Percentiles rank a stretch among this genome's conserved stretches.
Conservation (phyloP, 176 grass and related monocot species). For the Avena atlantica region DNA sequence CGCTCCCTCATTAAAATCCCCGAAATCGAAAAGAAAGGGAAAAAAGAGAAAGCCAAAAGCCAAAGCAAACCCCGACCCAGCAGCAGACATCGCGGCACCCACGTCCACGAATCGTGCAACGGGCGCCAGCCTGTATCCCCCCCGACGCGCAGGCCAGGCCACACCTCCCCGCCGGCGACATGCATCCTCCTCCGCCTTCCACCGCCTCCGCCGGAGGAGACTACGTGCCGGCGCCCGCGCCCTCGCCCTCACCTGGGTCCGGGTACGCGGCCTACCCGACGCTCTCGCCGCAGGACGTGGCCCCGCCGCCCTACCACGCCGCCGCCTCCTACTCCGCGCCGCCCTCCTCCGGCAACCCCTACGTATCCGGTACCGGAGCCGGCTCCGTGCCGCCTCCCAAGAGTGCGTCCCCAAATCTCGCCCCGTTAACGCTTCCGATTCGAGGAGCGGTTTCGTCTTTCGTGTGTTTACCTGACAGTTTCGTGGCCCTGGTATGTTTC, state of each 20-base stretch:
- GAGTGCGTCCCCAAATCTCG: slow-evolving; percentile 54
- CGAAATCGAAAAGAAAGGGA: background rate
- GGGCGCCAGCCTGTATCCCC: background rate
- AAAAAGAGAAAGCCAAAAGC: background rate
- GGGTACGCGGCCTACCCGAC: slow-evolving; percentile 60
- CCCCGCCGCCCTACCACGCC: slow-evolving; percentile 54
- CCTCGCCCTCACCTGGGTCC: slow-evolving; percentile 20
- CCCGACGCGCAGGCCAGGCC: background rate
- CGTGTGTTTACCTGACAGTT: background rate
- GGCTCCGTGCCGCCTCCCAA: slow-evolving; percentile 49
- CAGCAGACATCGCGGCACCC: background rate
- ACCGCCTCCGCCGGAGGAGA: slow-evolving; percentile 21
- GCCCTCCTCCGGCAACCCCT: slow-evolving; percentile 72
- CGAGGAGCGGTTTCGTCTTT: background rate
- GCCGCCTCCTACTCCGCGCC: slow-evolving; percentile 49
- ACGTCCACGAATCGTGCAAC: slow-evolving; percentile 44
- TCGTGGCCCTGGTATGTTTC: background rate
- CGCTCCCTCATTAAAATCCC: slow-evolving; percentile 28
- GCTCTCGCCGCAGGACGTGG: slow-evolving; percentile 55
- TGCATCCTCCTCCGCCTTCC: slow-evolving; percentile 59
- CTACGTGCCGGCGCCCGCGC: slow-evolving; percentile 22
- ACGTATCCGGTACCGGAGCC: slow-evolving; percentile 56
- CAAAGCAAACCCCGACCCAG: background rate
- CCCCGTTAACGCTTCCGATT: background rate
- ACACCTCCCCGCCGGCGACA: slow-evolving; percentile 35